Percentiles rank a stretch among this genome's conserved stretches.
These are phyloP conservation scores for Aspergillus jensenii DNA, from an alignment of 2,329 filamentous ascomycete genomes.

Conservation along the genomic window DNA sequence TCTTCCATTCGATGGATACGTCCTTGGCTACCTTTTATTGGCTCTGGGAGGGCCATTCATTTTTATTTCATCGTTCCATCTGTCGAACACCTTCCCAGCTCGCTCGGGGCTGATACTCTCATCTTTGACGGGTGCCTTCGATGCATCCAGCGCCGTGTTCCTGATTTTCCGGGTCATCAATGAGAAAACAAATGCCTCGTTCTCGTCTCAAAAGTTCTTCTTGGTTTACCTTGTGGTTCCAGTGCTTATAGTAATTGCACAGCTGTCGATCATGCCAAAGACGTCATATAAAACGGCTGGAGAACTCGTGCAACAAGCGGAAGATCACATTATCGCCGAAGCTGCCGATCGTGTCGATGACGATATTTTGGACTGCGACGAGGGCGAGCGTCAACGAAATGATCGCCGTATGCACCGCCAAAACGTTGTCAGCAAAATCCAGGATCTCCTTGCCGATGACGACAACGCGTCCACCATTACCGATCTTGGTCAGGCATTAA, in stretches of 20 bases:
- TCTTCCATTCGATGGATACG: constrained; percentile 71
- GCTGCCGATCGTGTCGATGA: constrained; percentile 57
- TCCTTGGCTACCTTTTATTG: constrained; percentile 72
- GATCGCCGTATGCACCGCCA: constrained; percentile 62
- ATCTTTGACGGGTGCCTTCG: constrained; percentile 77
- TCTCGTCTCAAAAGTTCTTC: constrained; percentile 70
- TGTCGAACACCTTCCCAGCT: constrained; percentile 78
- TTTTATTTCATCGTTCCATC: constrained; percentile 80
- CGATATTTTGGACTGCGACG: constrained; percentile 49
- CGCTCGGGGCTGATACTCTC: constrained; percentile 78
- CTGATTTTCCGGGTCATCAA: constrained; percentile 72
- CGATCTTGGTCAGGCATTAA: constrained; percentile 7
- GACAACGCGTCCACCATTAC: constrained; percentile 3
- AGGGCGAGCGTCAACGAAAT: constrained; percentile 50
- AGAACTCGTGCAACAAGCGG: constrained; percentile 74
- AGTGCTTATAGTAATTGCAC: constrained; percentile 61
- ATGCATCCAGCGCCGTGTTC: constrained; percentile 77
- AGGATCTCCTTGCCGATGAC: constrained; percentile 64
- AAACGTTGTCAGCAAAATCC: constrained; percentile 68
- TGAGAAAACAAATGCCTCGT: constrained; percentile 55
- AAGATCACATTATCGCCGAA: constrained; percentile 55
- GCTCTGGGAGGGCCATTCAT: constrained; percentile 78
- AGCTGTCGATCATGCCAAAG: constrained; percentile 70
- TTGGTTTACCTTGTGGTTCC: constrained; percentile 71
- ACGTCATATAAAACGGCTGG: constrained; percentile 82